Evolutionary conservation across 768 basidiomycete species (phyloP).

Genomic region (Neoboletus magnificus): DNA sequence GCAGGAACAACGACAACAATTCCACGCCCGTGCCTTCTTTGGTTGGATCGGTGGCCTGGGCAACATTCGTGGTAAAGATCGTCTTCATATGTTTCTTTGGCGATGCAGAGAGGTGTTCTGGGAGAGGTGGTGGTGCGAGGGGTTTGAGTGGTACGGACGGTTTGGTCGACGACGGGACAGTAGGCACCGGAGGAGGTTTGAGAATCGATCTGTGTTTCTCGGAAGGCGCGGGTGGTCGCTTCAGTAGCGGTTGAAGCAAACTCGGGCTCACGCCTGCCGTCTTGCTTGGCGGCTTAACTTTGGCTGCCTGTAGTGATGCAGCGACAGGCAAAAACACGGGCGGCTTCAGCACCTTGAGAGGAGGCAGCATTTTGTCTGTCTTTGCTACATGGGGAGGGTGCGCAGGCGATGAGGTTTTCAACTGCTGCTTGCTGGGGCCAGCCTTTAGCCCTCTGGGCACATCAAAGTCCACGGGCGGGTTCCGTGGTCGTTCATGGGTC

Average conservation of each 20-base stretch:
- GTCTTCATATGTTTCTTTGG: constrained; percentile 42
- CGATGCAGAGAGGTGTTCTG: constrained; percentile 11
- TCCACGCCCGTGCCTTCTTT: constrained; percentile 50
- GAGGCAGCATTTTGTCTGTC: not conserved
- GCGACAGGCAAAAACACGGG: constrained; percentile 8
- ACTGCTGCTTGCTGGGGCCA: constrained; percentile 9
- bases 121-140: constrained; percentile 30
- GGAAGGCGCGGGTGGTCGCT: constrained; percentile 1
- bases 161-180: constrained; percentile 14
- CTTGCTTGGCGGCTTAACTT: constrained; percentile 1
- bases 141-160: constrained; percentile 18
- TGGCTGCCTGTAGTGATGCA: not conserved
- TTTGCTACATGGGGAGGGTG: constrained; percentile 2
- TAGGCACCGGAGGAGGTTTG: constrained; percentile 29
- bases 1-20: constrained; percentile 51
- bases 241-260: constrained; percentile 7
- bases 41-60: constrained; percentile 48
- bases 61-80: constrained; percentile 51
- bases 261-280: not conserved
- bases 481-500: constrained; percentile 18
- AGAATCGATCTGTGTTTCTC: constrained; percentile 24
- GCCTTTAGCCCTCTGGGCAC: constrained; percentile 3
- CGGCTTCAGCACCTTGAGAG: constrained; percentile 17
- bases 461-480: constrained; percentile 17
- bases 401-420: constrained; percentile 6